A percentile compares a stretch with the other conserved stretches of the same genome.
phyloP scores from a whole-genome alignment of 2,329 filamentous ascomycete genomes.

The Cordyceps pruinosa region DNA sequence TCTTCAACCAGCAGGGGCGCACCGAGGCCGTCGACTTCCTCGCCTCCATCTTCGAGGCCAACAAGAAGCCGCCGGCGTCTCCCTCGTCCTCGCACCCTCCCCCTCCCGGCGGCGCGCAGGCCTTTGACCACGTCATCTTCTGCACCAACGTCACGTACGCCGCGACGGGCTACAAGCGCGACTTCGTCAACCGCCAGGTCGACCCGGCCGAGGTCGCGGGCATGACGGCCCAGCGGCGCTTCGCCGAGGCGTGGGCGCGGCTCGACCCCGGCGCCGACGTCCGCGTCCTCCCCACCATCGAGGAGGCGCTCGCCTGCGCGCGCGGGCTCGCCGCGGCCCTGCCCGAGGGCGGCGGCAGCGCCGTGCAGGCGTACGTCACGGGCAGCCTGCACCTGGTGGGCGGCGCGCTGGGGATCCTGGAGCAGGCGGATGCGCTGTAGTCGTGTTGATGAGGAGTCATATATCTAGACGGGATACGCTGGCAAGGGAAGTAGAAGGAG shows the following conservation, averaged over 20 bases:
- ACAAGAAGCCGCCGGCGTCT: conserved; percentile 17
- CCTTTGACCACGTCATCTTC: conserved; percentile 72
- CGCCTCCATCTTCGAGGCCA: conserved; percentile 35
- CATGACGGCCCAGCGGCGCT: conserved; percentile 45
- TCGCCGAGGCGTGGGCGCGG: conserved; percentile 43
- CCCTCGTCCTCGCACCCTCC: conserved; percentile 15
- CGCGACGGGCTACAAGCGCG: conserved; percentile 44
- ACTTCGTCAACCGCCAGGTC: conserved; percentile 51
- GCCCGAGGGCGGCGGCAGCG: conserved; percentile 27
- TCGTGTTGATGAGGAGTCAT: neutral
- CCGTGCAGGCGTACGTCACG: conserved; percentile 47
- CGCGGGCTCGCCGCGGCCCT: conserved; percentile 28
- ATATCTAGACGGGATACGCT: neutral
- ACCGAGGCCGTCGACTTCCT: conserved; percentile 48
- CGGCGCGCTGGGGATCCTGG: conserved; percentile 43
- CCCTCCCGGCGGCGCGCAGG: conserved; percentile 18
- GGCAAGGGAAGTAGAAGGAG: no score
- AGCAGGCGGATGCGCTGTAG: conserved; percentile 39
- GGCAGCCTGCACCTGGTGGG: conserved; percentile 59
- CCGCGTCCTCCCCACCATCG: conserved; percentile 44
- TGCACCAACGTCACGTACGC: conserved; percentile 66
- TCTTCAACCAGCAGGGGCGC: conserved; percentile 81
- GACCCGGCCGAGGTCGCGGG: conserved; percentile 44
- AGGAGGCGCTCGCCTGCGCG: conserved; percentile 46
- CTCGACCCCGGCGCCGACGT: conserved; percentile 42